Evolutionary conservation across 1,284 basidiomycete genomes (phyloP), one percentile per base, ranked within the genome.

Genomic region (Xerocomus minutiporus): DNA sequence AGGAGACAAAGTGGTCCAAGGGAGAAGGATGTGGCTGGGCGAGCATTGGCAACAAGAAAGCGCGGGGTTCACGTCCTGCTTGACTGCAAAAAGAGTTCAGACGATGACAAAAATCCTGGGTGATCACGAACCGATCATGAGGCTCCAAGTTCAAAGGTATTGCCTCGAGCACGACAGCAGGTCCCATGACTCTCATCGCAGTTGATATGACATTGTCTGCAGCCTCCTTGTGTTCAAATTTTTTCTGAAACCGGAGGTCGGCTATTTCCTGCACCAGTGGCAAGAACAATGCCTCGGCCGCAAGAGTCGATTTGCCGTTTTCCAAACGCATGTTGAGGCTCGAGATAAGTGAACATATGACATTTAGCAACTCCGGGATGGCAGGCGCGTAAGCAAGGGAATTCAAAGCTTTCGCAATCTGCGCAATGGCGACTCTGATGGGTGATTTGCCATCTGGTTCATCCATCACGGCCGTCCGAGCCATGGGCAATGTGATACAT

Each of bases 31-130:
- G 94, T 63, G 78, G 82, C 31, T 89, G 81, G n/a, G 87, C 75
- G 52, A 99, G 84, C 51, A 98, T 77, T 4, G 97, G 96, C 6
- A 99, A 79, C 25, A 99, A 78, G 77, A 92, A 97, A 2, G 96
- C 97, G 43, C 92, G 86, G 12, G 87, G 85, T 66, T 85, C 86
- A 49, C 70, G 75, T 35, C 82, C 80, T 44, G 78, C 75, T 70
- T 80, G 73, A 12, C 88, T 89, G 53, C 17, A 38, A 25, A 42
- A 44, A 52, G 39, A 46, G 20, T 46, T 59, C n/a, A 57, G 45
- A 39, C 13, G 15, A 43, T 38, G 29, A 49, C 42, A 48, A 46
- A 36, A 38, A 32, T 46, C 32, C 28, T 20, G n/a, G 25, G 26
- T 23, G 6, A 29, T 34, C 25, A 73, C 82, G 59, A 71, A 92